phyloP scores from a whole-genome alignment of 1,139 yeast species.

The Scheffersomyces segobiensis region DNA sequence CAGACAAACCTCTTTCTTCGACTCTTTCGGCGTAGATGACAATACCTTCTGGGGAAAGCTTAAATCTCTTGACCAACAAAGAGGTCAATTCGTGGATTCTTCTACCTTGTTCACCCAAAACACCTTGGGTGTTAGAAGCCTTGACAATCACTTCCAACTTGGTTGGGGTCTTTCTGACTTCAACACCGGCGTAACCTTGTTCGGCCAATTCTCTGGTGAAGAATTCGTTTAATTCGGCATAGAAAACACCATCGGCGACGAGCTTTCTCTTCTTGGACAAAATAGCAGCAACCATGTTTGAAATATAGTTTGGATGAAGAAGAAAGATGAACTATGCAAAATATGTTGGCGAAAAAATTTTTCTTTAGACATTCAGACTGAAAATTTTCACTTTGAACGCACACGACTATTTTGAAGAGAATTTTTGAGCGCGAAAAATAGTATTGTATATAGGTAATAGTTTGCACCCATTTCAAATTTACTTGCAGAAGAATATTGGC shows the following conservation, averaged over 20 bases:
- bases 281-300: slow-evolving; percentile 55
- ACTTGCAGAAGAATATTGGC: neutral
- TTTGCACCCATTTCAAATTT: neutral
- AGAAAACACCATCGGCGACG: slow-evolving; percentile 99
- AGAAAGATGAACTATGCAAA: neutral
- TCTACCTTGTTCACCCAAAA: slow-evolving; percentile 99
- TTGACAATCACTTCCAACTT: slow-evolving; percentile 98
- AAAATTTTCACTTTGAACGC: neutral
- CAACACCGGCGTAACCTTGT: slow-evolving; percentile 99
- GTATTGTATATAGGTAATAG: neutral
- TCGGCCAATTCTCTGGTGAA: slow-evolving; percentile 99
- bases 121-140: slow-evolving; percentile 99
- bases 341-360: neutral
- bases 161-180: slow-evolving; percentile 98
- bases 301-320: slow-evolving; percentile 6
- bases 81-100: slow-evolving; percentile 99
- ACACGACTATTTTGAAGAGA: neutral
- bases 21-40: slow-evolving; percentile 98
- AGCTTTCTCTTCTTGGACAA: slow-evolving; percentile 86
- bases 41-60: slow-evolving; percentile 90
- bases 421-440: neutral
- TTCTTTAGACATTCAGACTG: neutral
- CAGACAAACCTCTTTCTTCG: slow-evolving; percentile 99
- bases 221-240: slow-evolving; percentile 99
- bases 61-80: slow-evolving; percentile 98